Evolutionary conservation across 1,284 basidiomycete species (phyloP).

Genomic region (Trichosporon sp.): DNA sequence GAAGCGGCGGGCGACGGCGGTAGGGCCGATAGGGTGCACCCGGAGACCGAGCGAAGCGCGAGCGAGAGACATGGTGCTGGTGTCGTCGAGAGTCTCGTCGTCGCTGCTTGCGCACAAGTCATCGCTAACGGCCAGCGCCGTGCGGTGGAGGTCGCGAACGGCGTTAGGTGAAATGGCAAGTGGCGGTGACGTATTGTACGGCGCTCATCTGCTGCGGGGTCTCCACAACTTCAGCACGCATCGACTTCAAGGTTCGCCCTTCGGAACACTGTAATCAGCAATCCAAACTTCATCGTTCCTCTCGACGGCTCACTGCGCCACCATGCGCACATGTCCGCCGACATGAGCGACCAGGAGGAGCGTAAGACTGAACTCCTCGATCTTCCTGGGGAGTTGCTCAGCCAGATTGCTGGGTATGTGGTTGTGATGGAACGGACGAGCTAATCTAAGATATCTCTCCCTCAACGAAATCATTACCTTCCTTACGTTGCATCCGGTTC

Average conservation of each 20-base stretch:
- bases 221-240: not conserved
- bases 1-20: not conserved
- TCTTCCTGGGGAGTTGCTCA: conserved; percentile 37
- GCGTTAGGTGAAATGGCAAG: conserved; percentile 6
- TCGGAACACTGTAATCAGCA: not conserved
- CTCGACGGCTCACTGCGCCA: not conserved
- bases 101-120: not conserved
- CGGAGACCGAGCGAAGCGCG: conserved; percentile 15
- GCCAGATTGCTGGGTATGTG: conserved; percentile 38
- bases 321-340: not conserved
- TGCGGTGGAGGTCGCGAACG: not conserved
- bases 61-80: conserved; percentile 21
- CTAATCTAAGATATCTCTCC: conserved; percentile 36
- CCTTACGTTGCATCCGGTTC: conserved; percentile 30
- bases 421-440: not conserved
- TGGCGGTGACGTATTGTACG: not conserved
- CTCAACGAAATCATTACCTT: conserved; percentile 32
- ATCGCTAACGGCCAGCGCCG: not conserved
- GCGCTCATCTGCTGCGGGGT: not conserved
- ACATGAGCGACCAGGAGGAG: not conserved
- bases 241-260: not conserved
- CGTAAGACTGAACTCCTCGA: conserved; percentile 24
- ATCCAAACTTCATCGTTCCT: not conserved
- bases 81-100: not conserved
- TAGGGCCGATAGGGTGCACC: not conserved